Base-by-base conservation (phyloP, 805 yeast genomes). In the Clavispora phyllophila region DNA sequence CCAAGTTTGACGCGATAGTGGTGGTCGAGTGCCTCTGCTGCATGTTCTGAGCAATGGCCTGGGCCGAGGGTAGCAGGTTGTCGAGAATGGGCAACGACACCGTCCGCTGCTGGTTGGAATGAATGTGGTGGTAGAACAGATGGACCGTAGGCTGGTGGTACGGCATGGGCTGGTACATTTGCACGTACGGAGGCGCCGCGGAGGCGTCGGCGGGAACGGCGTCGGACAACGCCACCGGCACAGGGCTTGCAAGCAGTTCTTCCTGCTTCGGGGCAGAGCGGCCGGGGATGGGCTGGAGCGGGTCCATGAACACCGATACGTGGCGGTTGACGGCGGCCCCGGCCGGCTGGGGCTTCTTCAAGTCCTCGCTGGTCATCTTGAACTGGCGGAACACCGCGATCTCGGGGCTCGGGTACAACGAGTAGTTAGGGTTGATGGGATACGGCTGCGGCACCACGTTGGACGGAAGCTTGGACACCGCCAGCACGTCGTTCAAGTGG, bases 221-320 rank as follows among this genome's bases (percentile, higher is more conserved):
- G 14, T 22, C 36, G 7, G 9, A 6, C 20, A 19, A 14, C 2
- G 10, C 24, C 10, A 9, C 24, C 14, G 33, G 20, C 4, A 3
- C 33, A 13, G 20, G 33, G 25, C 34, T 37, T 4, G 9, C 12
- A 25, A 14, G 6, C 22, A 9, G 18, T 13, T 37, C 25, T 8
- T 37, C 39, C 12, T 12, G 9, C 22, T 24, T 17, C n/a, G 24
- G 25, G n/a, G 8, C 26, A 15, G 17, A 23, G 24, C 57, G 42
- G 4, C 54, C 49, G 3, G 65, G 62, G 8, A 49, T 46, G 6
- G 67, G 66, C 46, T 62, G 69, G 34, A 63, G 56, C 4, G 70
- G 69, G 45, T 64, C 69, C 60, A 61, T 69, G 47, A 56, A 62
- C 15, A 71, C 64, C 12, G 76, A 70, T 26, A 61, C 56, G 45